These are phyloP conservation scores for Trichoderma erinaceum DNA, from an alignment of 495 filamentous ascomycete genomes.

Conservation along the genomic window DNA sequence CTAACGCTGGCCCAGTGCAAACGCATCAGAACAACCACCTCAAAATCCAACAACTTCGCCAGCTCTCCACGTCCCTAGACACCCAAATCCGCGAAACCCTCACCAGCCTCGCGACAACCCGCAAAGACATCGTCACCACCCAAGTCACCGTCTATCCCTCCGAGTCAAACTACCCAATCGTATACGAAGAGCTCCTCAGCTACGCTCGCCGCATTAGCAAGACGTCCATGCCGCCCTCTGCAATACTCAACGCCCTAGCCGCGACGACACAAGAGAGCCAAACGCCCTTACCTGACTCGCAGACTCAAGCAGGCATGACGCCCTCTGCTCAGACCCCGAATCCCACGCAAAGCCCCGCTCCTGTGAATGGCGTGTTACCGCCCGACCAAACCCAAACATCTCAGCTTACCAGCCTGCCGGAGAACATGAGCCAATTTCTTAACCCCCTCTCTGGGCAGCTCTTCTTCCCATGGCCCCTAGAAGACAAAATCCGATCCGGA, in stretches of 20 bases:
- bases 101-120: conserved; percentile 54
- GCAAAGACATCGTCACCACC: conserved; percentile 57
- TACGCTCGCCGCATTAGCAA: conserved; percentile 69
- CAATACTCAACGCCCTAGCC: conserved; percentile 32
- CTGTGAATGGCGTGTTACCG: neutral
- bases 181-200: conserved; percentile 59
- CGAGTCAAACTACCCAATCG: conserved; percentile 40
- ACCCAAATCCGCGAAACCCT: conserved; percentile 56
- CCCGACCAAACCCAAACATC: conserved; percentile 3
- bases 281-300: neutral
- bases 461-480: conserved; percentile 66
- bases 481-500: conserved; percentile 56
- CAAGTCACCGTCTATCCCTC: conserved; percentile 45
- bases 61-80: conserved; percentile 53
- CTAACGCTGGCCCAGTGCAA: conserved; percentile 40
- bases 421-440: conserved; percentile 40
- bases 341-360: conserved; percentile 6
- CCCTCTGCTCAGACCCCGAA: conserved; percentile 6
- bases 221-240: conserved; percentile 63
- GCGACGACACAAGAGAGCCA: neutral
- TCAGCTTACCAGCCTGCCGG: conserved; percentile 26
- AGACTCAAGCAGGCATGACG: conserved; percentile 17
- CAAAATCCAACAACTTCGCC: conserved; percentile 55
- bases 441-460: conserved; percentile 42
- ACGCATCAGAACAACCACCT: conserved; percentile 63